Evolutionary conservation across 148 eudicot genomes (phyloP), one percentile per base, ranked within the genome.

Genomic region (Heliosperma pusillum): DNA sequence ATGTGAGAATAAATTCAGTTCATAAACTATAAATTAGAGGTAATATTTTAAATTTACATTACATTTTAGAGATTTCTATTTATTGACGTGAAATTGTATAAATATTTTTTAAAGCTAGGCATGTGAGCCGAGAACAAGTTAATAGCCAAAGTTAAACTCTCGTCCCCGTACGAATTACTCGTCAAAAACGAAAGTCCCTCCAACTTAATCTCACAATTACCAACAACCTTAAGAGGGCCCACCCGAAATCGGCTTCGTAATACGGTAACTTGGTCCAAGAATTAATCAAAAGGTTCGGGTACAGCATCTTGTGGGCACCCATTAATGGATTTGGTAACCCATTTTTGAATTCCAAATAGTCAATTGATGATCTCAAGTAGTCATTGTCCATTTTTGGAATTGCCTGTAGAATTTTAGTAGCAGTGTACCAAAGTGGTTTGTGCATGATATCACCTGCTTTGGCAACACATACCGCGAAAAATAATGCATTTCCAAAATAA

Each of bases 191-290:
- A 73, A 1, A 73, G 65, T 25, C 85, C 85, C 22, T 80, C 85
- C 15, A 61, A 69, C 3, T 67, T 29, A 11, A 74, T 70, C 45
- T 80, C 83, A 15, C 86, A 82, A 0, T 72, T 80, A 1, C 80
- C 86, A n/a, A 77, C 70, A 64, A 77, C 67, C 24, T 73, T 79
- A 25, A 83, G 86, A 15, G 75, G 59, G 21, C 86, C 86, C 83
- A 83, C 25, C 86, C 81, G 9, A 83, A 83, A 55, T 83, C 86
- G 1, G 78, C 78, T 40, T 80, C 73, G 40, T 80, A 56, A 7
- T 74, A 73, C 5, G 86, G 86, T 13, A 83, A 56, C 40, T 33
- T 80, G 2, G 59, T 69, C 86, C 86, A 83, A 9, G 78, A 77
- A 3, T 76, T 83, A 50, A 83, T 77, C 19, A 53, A 19, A 29